A percentile compares a stretch with the other conserved stretches of the same genome.
phyloP scores from a whole-genome alignment of 2,329 filamentous ascomycete species.

The Neopestalotiopsis clavispora region DNA sequence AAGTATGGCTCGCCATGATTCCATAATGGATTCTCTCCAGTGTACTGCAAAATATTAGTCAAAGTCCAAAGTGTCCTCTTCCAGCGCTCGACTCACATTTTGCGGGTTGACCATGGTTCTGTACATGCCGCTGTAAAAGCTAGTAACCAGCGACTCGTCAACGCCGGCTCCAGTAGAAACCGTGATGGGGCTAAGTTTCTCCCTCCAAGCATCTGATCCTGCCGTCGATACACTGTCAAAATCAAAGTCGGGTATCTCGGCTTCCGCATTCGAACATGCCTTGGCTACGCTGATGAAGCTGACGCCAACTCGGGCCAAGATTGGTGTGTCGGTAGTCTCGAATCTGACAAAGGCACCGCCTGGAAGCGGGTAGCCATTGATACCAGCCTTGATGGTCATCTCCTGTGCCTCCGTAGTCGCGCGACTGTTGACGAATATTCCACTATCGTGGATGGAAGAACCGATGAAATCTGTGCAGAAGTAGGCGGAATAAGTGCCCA shows the following conservation, averaged over 20 bases:
- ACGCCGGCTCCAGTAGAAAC: constrained; percentile 58
- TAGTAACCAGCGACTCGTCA: constrained; percentile 58
- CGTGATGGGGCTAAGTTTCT: constrained; percentile 63
- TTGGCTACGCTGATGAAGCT: constrained; percentile 71
- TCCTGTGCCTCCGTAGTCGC: constrained; percentile 53
- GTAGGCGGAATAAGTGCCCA: constrained; percentile 62
- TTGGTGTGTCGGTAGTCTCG: constrained; percentile 49
- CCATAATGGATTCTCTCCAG: constrained; percentile 74
- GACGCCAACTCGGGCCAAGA: constrained; percentile 70
- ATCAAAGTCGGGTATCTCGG: constrained; percentile 71
- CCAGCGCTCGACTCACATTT: constrained; percentile 43
- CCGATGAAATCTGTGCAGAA: constrained; percentile 73
- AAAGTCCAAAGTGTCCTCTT: too few relatives aligned
- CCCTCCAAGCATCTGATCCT: constrained; percentile 63
- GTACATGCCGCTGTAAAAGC: constrained; percentile 76
- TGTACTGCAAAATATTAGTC: constrained; percentile 48
- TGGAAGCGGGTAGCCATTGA: constrained; percentile 59
- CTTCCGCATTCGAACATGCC: constrained; percentile 71
- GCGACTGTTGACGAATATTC: constrained; percentile 64
- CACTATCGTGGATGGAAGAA: constrained; percentile 60
- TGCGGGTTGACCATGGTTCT: constrained; percentile 75
- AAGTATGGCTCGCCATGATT: constrained; percentile 71
- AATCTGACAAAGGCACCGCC: constrained; percentile 71
- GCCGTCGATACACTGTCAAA: constrained; percentile 58
- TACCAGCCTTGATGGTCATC: constrained; percentile 52